phyloP scores from a whole-genome alignment of 164 flowering plant genomes.

The Magnolia changhungtana region DNA sequence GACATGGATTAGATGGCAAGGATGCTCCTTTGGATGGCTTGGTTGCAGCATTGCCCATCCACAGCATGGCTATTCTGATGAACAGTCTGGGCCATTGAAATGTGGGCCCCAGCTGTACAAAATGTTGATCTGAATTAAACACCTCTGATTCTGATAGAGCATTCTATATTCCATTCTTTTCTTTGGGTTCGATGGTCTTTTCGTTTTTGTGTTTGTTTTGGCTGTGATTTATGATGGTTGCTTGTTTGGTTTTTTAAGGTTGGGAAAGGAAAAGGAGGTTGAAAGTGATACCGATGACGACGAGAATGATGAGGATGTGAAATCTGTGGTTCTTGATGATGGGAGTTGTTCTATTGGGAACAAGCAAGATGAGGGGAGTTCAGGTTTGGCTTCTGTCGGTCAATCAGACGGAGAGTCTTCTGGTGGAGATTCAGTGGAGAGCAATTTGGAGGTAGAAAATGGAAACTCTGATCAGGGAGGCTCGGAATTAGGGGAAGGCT shows the following conservation, averaged over 20 bases:
- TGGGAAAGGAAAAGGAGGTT: slow-evolving; percentile 58
- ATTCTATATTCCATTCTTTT: background rate
- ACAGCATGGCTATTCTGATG: no score
- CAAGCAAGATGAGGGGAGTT: slow-evolving; percentile 47
- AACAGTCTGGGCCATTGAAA: background rate
- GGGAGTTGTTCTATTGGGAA: slow-evolving; percentile 32
- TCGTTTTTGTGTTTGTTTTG: background rate
- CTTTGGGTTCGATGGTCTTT: no score
- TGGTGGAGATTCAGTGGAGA: slow-evolving; percentile 38
- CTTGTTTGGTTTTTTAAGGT: slow-evolving; percentile 36
- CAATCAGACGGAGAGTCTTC: slow-evolving; percentile 34
- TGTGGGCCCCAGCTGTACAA: background rate
- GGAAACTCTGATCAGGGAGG: slow-evolving; percentile 16
- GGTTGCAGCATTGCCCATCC: no score
- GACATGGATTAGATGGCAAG: no score
- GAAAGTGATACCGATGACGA: slow-evolving; percentile 57
- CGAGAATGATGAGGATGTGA: slow-evolving; percentile 31
- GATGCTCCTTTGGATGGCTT: no score
- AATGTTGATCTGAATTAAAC: background rate
- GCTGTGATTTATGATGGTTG: slow-evolving; percentile 1
- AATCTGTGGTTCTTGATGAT: slow-evolving; percentile 49
- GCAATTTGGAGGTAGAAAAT: slow-evolving; percentile 58
- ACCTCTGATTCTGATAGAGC: background rate
- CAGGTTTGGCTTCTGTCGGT: slow-evolving; percentile 44
- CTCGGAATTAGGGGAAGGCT: slow-evolving; percentile 16